Conservation (phyloP, 208 protist species). For the Trypanosoma brucei region DNA sequence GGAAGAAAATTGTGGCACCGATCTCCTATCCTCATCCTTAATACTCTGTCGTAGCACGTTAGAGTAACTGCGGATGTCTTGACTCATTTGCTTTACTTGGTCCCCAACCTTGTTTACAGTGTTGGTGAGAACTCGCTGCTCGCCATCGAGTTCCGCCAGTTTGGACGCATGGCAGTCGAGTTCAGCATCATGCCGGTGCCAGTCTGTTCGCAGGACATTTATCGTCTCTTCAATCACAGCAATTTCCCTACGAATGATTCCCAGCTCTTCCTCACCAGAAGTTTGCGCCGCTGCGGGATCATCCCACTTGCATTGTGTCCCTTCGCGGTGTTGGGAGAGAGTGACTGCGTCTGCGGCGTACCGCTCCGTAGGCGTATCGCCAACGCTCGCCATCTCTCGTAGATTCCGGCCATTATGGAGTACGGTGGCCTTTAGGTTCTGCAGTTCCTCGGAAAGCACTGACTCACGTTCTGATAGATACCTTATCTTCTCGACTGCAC, state of each 20-base stretch:
- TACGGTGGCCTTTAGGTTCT: background rate
- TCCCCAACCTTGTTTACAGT: background rate
- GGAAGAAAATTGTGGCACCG: background rate
- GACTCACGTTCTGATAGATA: slow-evolving; percentile 21
- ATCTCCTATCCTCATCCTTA: background rate
- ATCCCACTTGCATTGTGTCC: background rate
- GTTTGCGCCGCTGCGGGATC: background rate
- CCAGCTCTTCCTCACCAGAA: background rate
- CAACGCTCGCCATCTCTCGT: background rate
- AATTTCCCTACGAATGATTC: background rate
- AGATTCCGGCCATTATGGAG: background rate
- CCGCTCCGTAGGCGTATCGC: background rate
- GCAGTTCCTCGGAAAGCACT: slow-evolving; percentile 6
- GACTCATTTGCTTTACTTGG: background rate
- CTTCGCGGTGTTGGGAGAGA: no score
- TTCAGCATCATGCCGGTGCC: background rate
- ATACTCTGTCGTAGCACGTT: background rate
- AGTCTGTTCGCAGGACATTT: background rate
- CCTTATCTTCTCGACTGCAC: slow-evolving; percentile 23
- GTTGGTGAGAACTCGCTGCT: background rate
- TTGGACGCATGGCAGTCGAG: background rate
- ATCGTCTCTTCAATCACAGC: background rate
- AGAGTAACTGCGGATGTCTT: background rate
- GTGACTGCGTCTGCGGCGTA: no score
- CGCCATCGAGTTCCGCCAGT: background rate